Evolutionary conservation across 345 rosid genomes (phyloP), one percentile per base, ranked within the genome.

Genomic region (Linum lewisii): DNA sequence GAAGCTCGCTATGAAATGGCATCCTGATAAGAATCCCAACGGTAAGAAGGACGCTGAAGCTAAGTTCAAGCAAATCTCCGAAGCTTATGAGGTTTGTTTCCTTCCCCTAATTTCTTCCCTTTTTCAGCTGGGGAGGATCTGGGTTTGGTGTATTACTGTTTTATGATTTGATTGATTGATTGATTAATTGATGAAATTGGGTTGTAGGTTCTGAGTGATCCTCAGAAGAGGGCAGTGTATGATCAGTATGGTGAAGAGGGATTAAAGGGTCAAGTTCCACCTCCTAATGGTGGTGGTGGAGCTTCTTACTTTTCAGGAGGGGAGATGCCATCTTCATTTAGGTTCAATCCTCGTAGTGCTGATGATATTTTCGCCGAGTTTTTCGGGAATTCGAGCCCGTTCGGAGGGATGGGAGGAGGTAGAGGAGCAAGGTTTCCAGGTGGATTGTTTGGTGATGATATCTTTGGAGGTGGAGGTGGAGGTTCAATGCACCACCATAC

Each of bases 211-310:
- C 65, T 69, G 5, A 64, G 73, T 34, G 73, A 69, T 60, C 58
- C 62, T 1, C 69, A 60, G 36, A 69, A 69, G 56, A 64, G 52
- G 57, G 69, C 65, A 59, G 65, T 69, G 19, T 69, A 69, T 55
- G 73, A 69, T 56, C 68, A 64, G 19, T 69, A 64, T 24, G 73
- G 73, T n/a, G 73, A 69, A 36, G 73, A 69, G 69, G 73, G 73
- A 26, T 57, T 69, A 13, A 69, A 69, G 54, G 69, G 73, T 15
- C 69, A 64, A 14, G 44, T 64, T 1, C 73, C 64, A 23, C 73
- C 69, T 1, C 69, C 72, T 37, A 59, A 21, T 63, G 21, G 42
- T 22, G 54, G 58, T n/a, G 58, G 59, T 36, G 44, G 57, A 22
- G 44, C 64, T 47, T 25, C 63, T 19, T 69, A 51, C 64, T 63